Evolutionary conservation across 2,329 filamentous ascomycete species (phyloP).

Genomic region (Rhytidhysteron rufulum): DNA sequence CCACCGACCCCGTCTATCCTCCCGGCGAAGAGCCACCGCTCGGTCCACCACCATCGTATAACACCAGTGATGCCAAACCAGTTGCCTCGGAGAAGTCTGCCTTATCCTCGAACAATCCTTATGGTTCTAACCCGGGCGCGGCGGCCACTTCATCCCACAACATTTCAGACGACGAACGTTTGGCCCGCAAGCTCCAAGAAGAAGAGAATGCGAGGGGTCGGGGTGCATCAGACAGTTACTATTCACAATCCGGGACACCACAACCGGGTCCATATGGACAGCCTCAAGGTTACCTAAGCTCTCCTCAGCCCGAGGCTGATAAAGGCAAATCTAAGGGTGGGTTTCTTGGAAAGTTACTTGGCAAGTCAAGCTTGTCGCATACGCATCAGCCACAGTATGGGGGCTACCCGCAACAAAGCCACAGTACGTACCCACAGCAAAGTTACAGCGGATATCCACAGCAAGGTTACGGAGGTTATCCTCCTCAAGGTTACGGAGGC

Average conservation of each 20-base stretch:
- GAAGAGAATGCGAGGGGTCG: constrained; percentile 69
- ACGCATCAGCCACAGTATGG: constrained; percentile 28
- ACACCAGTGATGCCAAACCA: constrained; percentile 44
- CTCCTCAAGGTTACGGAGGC: constrained; percentile 29
- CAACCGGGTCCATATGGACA: constrained; percentile 19
- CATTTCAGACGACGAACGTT: constrained; percentile 64
- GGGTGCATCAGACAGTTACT: constrained; percentile 49
- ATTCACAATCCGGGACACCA: constrained; percentile 24
- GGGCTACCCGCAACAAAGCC: constrained; percentile 31
- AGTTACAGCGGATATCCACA: constrained; percentile 20
- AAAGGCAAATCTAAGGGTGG: constrained; percentile 40
- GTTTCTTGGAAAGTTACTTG: constrained; percentile 52
- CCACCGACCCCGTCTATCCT: constrained; percentile 63
- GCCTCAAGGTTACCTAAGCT: constrained; percentile 14
- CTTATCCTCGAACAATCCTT: constrained; percentile 69
- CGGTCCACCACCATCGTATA: constrained; percentile 67
- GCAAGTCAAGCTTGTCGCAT: constrained; percentile 39
- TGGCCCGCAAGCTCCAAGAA: constrained; percentile 75
- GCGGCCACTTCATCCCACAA: constrained; percentile 13
- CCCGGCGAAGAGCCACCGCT: constrained; percentile 44
- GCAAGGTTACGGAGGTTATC: constrained; percentile 38
- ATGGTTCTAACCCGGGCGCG: constrained; percentile 30
- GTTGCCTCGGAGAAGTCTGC: constrained; percentile 45
- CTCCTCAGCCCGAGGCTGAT: constrained; percentile 13
- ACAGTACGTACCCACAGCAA: constrained; percentile 30